Percentiles rank a stretch among this genome's conserved stretches.
phyloP scores from a whole-genome alignment of 2,329 filamentous ascomycete genomes.

The Aspergillus novoparasiticus region DNA sequence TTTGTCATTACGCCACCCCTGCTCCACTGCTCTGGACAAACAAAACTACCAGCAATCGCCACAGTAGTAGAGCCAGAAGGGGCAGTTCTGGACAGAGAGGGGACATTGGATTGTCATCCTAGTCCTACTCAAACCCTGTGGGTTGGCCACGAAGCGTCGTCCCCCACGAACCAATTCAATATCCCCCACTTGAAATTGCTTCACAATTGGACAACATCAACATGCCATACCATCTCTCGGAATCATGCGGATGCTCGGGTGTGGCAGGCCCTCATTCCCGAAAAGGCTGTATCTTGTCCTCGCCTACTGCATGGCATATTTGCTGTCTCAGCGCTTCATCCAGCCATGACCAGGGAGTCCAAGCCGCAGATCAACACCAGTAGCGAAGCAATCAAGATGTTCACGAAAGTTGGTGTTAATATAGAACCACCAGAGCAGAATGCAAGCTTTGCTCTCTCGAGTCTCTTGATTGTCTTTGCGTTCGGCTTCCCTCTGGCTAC shows the following conservation, averaged over 20 bases:
- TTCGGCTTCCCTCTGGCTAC: conserved; percentile 21
- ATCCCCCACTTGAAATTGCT: neutral
- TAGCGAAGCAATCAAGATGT: neutral
- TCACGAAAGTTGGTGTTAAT: neutral
- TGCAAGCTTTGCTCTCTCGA: neutral
- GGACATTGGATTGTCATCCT: too few species aligned
- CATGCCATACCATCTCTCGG: conserved; percentile 20
- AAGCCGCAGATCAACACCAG: neutral
- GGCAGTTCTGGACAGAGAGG: too few species aligned
- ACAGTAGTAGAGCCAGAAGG: too few species aligned
- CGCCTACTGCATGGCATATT: conserved; percentile 29
- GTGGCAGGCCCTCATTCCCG: conserved; percentile 20
- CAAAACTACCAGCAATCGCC: too few species aligned
- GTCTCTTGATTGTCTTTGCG: conserved; percentile 18
- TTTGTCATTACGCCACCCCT: conserved; percentile 20
- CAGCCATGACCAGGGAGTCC: conserved; percentile 20
- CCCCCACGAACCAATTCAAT: neutral
- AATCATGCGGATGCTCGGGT: conserved; percentile 20
- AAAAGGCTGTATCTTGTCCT: conserved; percentile 22
- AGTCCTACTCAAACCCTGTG: too few species aligned
- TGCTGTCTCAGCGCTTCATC: conserved; percentile 26
- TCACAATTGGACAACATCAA: conserved; percentile 3
- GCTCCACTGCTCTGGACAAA: conserved; percentile 17
- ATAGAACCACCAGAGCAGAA: neutral
- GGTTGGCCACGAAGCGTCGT: too few species aligned